Evolutionary conservation across 2,329 filamentous ascomycete species (phyloP), one percentile per base, ranked within the genome.

Genomic region (Colletotrichum trifolii): DNA sequence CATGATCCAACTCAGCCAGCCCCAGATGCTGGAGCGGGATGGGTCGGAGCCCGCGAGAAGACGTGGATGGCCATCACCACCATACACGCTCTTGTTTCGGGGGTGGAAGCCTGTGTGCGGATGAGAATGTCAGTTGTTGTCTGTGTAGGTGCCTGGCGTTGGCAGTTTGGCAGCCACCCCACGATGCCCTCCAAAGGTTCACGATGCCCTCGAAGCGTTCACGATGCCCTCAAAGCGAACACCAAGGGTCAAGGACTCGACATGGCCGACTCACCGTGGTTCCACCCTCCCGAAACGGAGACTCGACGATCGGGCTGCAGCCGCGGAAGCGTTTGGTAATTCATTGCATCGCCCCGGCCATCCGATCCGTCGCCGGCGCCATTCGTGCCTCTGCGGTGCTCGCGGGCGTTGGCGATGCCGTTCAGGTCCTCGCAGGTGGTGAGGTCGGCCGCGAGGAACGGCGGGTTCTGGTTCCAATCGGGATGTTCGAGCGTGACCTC

Each of bases 351-450:
- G 15, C 48, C 48, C 25, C 57, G 52, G 17, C 60, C 66, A 33
- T 62, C 58, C 38, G 47, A 52, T 8, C 40, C 52, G n/a, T 70
- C 72, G 46, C 69, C 73, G 61, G 72, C 73, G 60, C 78, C 75
- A 69, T 77, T 73, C 53, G 70, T 69, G 65, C 76, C 73, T 42
- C 77, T 73, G 35, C 79, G 75, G 65, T 78, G 76, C 69, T 81
- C 78, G 25, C 83, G 81, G 17, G 81, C 73, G 73, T 87, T 87
- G 68, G 82, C 77, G 67, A 84, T 83, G 67, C 84, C 84, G 67
- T 86, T 86, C 64, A 86, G 76, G 71, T 87, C 84, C 76, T 85
- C 80, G 69, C 84, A 77, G 45, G 84, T 86, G 34, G 84, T 87
- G 53, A 83, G 73, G 53, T 81, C 78, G 17, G 81, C 72, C 33